Conservation (phyloP, 2,329 filamentous ascomycete genomes). For the Tolypocladium amazonense region DNA sequence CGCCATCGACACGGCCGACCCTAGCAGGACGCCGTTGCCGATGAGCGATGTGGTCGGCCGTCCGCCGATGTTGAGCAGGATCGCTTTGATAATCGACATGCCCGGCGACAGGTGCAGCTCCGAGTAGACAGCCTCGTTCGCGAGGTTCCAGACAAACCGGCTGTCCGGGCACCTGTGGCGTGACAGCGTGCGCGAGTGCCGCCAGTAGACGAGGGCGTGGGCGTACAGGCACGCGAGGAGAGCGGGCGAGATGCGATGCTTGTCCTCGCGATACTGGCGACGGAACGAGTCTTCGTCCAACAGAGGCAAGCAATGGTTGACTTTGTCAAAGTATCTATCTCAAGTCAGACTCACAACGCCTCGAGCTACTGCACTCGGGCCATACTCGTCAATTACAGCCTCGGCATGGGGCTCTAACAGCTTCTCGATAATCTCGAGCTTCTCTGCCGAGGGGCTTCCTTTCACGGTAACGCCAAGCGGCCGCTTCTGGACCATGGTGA, state of each 20-base stretch:
- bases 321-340: conserved; percentile 40
- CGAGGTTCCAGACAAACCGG: conserved; percentile 52
- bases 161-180: conserved; percentile 42
- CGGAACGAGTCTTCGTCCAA: conserved; percentile 45
- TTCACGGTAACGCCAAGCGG: conserved; percentile 30
- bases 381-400: conserved; percentile 38
- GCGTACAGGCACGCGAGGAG: conserved; percentile 48
- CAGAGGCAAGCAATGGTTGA: conserved; percentile 51
- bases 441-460: conserved; percentile 28
- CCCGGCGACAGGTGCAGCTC: conserved; percentile 49
- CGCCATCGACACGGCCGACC: conserved; percentile 38
- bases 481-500: conserved; percentile 34
- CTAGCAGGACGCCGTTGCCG: conserved; percentile 41
- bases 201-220: conserved; percentile 48
- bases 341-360: background rate
- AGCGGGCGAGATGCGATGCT: conserved; percentile 41
- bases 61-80: conserved; percentile 48
- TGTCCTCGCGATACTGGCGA: conserved; percentile 31
- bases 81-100: conserved; percentile 45
- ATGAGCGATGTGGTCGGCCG: conserved; percentile 50
- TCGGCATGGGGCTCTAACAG: conserved; percentile 43
- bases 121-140: conserved; percentile 47
- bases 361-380: background rate
- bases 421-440: conserved; percentile 46
- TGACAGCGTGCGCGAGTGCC: conserved; percentile 29